phyloP scores from a whole-genome alignment of 306 rosid species.

The Acacia confusa region DNA sequence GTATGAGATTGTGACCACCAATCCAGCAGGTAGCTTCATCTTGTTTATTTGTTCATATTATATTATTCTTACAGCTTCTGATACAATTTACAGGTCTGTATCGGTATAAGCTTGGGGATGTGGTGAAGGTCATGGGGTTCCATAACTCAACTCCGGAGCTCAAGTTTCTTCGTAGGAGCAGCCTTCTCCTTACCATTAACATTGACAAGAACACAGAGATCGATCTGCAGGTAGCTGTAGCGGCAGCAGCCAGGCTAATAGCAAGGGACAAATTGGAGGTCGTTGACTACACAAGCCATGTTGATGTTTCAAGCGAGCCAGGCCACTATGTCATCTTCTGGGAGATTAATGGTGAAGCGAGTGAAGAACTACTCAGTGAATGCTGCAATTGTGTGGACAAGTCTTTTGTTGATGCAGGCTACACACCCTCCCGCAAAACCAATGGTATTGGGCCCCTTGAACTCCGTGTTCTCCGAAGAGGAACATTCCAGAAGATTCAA shows the following conservation, averaged over 20 bases:
- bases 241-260: not conserved
- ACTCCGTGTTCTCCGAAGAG: not conserved
- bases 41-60: too few relatives aligned
- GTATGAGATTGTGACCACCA: not conserved
- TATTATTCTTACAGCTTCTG: too few relatives aligned
- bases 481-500: not conserved
- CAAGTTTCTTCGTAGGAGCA: not conserved
- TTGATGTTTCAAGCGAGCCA: not conserved
- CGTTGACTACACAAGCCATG: not conserved
- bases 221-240: not conserved
- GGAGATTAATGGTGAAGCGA: not conserved
- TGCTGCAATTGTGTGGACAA: not conserved
- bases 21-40: not conserved
- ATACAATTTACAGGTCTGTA: not conserved
- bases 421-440: not conserved
- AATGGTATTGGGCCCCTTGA: not conserved
- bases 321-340: not conserved
- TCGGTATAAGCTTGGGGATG: not conserved
- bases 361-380: not conserved
- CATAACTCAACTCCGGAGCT: not conserved
- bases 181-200: not conserved
- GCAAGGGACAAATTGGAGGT: not conserved
- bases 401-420: not conserved
- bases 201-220: not conserved
- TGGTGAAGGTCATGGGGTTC: not conserved